Conservation (phyloP, 768 basidiomycete species). For the Boletus sensibilis region DNA sequence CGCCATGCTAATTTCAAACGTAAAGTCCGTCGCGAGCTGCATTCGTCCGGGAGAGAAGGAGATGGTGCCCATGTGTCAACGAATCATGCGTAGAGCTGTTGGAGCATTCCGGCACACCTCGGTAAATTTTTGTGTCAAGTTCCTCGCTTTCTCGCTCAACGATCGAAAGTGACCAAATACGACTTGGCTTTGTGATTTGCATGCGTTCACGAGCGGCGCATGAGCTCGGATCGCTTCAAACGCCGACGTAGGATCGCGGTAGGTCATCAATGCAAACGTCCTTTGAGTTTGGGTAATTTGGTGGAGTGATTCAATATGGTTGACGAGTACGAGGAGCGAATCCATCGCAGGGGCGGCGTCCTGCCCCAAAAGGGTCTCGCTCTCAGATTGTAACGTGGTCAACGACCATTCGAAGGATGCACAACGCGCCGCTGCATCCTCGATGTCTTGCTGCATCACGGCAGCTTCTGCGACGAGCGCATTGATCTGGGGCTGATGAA, state of each 20-base stretch:
- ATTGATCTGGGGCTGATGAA: not conserved
- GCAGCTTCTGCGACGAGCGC: not conserved
- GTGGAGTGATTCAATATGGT: slow-evolving; percentile 7
- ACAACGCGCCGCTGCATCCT: not conserved
- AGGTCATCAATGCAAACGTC: not conserved
- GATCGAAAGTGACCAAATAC: slow-evolving; percentile 5
- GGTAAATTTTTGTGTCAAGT: slow-evolving; percentile 5
- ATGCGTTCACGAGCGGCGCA: slow-evolving; percentile 2
- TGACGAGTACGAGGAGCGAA: slow-evolving; percentile 1
- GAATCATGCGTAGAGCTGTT: not conserved
- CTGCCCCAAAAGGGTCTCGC: slow-evolving; percentile 1
- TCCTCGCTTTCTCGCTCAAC: slow-evolving; percentile 8
- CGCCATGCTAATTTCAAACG: slow-evolving; percentile 2
- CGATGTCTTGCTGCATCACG: slow-evolving; percentile 8
- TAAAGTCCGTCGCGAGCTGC: slow-evolving; percentile 15
- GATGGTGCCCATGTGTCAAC: not conserved
- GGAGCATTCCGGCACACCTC: not conserved
- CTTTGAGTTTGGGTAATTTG: not conserved
- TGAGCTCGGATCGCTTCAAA: not conserved
- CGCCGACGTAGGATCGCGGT: slow-evolving; percentile 1
- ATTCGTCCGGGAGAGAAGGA: not conserved
- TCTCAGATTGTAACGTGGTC: not conserved
- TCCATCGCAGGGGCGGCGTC: slow-evolving; percentile 9
- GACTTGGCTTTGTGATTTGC: slow-evolving; percentile 6
- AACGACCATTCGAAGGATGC: slow-evolving; percentile 2